A percentile compares a stretch with the other conserved stretches of the same genome.
phyloP scores from a whole-genome alignment of 106 monocot genomes.

The Gastrodia elata region DNA sequence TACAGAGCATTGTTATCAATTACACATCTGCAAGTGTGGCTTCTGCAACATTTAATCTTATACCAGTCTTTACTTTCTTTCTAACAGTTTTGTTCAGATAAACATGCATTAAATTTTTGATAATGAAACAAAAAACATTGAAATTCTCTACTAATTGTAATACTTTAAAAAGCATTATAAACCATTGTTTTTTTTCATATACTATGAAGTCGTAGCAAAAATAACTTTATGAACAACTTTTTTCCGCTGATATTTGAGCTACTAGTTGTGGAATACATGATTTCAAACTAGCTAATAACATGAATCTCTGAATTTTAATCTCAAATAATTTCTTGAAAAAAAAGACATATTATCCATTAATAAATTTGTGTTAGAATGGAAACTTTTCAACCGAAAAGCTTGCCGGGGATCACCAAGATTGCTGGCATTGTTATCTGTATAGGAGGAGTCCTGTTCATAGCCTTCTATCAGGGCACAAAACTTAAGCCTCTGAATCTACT shows the following conservation, averaged over 20 bases:
- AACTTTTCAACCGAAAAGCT: conserved; percentile 15
- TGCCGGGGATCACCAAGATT: conserved; percentile 23
- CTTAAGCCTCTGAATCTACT: conserved; percentile 1
- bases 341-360: neutral
- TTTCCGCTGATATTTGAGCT: too few species aligned
- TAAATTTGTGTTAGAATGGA: conserved; percentile 17
- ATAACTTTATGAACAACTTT: too few species aligned
- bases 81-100: neutral
- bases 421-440: conserved; percentile 20
- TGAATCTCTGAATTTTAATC: neutral
- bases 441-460: conserved; percentile 6
- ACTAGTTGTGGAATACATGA: too few species aligned
- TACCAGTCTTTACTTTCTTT: conserved; percentile 7
- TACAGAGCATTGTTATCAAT: conserved; percentile 13
- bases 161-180: too few species aligned
- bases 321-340: neutral
- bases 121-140: too few species aligned
- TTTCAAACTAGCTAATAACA: neutral
- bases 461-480: conserved; percentile 10
- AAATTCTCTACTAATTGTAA: too few species aligned
- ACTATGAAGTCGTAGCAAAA: too few species aligned
- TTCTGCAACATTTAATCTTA: conserved; percentile 11
- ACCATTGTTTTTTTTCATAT: too few species aligned
- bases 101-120: neutral
- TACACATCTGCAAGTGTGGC: conserved; percentile 13